Evolutionary conservation across 495 filamentous ascomycete species (phyloP), one percentile per base, ranked within the genome.

Genomic region (Bacidia gigantensis): DNA sequence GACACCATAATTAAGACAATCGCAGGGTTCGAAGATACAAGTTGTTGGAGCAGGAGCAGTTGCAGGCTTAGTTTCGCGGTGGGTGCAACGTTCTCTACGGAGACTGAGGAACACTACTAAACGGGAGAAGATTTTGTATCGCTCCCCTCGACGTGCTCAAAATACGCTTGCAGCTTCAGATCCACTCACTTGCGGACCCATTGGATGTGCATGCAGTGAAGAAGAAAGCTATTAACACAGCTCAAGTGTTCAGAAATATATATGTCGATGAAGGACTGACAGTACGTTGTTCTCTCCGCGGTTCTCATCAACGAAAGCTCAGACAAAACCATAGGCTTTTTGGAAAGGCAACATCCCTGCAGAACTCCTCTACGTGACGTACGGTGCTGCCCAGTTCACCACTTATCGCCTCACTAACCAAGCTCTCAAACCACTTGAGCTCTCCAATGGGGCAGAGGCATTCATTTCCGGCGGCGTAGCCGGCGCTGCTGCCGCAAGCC

Each of bases 331-430:
- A n/a, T 32, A 79, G 76, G 90, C 79, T 47, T 77, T 98, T 46
- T 98, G 92, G 92, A 97, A 97, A 72, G 92, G 92, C 66, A 98
- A 98, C 64, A 77, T 97, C 54, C 87, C 92, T 50, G 92, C 92
- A 23, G 92, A 96, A 69, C 66, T 92, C 26, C 79, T 98, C 64
- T 98, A 98, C 72, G 73, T 98, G 44, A 77, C 78, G 61, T 97
- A 96, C 71, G 80, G 85, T 51, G 83, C 83, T 26, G 70, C 83
- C 50, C 93, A 98, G 70, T 98, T 98, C 76, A 82, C 82, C 7
- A 70, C 84, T n/a, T 97, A 97, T 72, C 82, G 86, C 42, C 77
- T 76, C 29, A 74, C 76, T 9, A 86, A 81, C 5, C 67, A 83
- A 41, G 59, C 74, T 5, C 71, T 94, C 2, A 70, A 78, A 24